Conservation (phyloP, 2,329 filamentous ascomycete genomes). For the Phaeoacremonium minimum region DNA sequence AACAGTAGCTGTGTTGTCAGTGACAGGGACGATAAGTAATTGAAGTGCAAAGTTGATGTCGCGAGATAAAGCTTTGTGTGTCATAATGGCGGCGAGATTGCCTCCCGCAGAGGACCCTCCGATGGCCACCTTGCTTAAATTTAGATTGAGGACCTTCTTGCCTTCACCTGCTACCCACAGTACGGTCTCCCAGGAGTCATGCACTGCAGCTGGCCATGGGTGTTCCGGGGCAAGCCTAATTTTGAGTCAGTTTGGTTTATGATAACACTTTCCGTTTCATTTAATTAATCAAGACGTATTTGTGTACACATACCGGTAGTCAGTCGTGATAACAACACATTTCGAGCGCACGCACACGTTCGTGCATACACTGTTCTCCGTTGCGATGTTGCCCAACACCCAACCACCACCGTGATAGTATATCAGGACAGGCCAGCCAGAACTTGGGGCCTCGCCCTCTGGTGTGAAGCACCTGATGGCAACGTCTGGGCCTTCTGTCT, state of each 20-base stretch:
- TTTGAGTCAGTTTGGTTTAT: too few relatives aligned
- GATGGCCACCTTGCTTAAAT: constrained; percentile 22
- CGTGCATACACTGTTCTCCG: constrained; percentile 53
- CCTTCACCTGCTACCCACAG: constrained; percentile 35
- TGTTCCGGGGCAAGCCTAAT: constrained; percentile 50
- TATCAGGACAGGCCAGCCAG: constrained; percentile 51
- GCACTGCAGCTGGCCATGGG: constrained; percentile 51
- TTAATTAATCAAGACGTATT: too few relatives aligned
- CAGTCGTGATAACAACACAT: constrained; percentile 49
- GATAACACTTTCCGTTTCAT: too few relatives aligned
- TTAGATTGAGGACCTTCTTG: constrained; percentile 25
- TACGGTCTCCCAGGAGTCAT: constrained; percentile 52
- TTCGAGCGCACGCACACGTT: constrained; percentile 44
- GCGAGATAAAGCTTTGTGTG: constrained; percentile 11
- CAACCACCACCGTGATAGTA: constrained; percentile 58
- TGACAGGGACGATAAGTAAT: constrained; percentile 53
- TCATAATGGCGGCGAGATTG: constrained; percentile 17
- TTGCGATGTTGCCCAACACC: constrained; percentile 53
- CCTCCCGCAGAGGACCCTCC: constrained; percentile 23
- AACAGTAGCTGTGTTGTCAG: constrained; percentile 49
- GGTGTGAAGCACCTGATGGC: constrained; percentile 47
- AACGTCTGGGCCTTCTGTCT: constrained; percentile 43
- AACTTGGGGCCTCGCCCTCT: constrained; percentile 20
- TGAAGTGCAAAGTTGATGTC: constrained; percentile 34
- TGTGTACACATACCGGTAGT: constrained; percentile 42